Conservation (phyloP, 129 eudicot genomes). For the Dittrichia graveolens region DNA sequence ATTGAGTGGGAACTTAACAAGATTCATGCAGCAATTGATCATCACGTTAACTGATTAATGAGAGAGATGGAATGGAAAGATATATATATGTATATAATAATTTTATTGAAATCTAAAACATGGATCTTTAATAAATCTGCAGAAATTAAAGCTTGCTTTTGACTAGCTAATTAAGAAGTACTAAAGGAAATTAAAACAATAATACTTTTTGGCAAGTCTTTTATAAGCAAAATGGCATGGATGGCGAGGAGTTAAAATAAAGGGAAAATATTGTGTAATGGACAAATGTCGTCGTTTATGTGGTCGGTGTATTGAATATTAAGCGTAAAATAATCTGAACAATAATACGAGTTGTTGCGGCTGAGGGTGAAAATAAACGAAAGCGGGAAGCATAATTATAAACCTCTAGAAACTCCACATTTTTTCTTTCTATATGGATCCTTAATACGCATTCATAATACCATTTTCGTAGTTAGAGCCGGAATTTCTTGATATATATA, state of each 20-base stretch:
- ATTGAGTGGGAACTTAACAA: slow-evolving; percentile 24
- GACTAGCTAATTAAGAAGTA: no score
- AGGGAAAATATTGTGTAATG: not conserved
- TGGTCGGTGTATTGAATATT: slow-evolving; percentile 33
- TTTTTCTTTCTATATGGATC: not conserved
- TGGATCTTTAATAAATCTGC: not conserved
- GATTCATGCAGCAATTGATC: slow-evolving; percentile 25
- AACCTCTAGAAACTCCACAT: slow-evolving; percentile 5
- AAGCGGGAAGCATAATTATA: slow-evolving; percentile 28
- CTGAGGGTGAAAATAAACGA: slow-evolving; percentile 18
- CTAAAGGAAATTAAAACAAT: no score
- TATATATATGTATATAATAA: no score
- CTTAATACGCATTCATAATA: not conserved
- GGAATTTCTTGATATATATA: no score
- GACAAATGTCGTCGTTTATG: slow-evolving; percentile 4
- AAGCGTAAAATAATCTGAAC: not conserved
- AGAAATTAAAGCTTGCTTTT: no score
- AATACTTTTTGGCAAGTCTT: not conserved
- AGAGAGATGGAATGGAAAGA: slow-evolving; percentile 16
- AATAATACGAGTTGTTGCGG: slow-evolving; percentile 15
- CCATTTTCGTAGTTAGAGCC: no score
- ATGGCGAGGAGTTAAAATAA: slow-evolving; percentile 21
- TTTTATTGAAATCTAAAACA: not conserved
- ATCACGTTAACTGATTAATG: slow-evolving; percentile 2
- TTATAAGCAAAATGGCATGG: slow-evolving; percentile 19